Evolutionary conservation across 75 land plant species (phyloP).

Genomic region (Larix kaempferi): DNA sequence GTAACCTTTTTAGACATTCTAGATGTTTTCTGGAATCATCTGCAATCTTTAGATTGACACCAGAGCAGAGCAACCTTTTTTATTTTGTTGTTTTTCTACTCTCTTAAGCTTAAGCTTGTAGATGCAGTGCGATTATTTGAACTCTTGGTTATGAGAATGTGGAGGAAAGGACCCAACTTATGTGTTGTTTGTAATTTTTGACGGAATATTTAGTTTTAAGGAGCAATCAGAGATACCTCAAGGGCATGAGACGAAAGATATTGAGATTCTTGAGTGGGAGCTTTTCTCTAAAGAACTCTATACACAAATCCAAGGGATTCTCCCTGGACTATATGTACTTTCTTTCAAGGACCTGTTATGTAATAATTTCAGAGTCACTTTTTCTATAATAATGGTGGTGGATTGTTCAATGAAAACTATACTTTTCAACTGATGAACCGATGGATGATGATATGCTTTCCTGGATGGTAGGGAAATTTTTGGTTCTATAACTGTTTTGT

Average conservation of each 20-base stretch:
- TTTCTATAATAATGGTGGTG: too few species aligned
- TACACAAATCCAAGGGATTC: too few species aligned
- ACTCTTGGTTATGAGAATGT: not conserved
- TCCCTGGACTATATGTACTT: too few species aligned
- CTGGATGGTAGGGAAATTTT: too few species aligned
- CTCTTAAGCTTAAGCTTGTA: not conserved
- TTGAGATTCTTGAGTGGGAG: not conserved
- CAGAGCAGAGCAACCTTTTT: not conserved
- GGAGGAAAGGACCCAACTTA: not conserved
- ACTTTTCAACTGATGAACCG: too few species aligned
- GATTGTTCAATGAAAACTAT: too few species aligned
- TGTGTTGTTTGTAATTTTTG: not conserved
- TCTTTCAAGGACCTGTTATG: too few species aligned
- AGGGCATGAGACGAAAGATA: not conserved
- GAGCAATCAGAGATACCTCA: not conserved
- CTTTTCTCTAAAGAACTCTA: not conserved
- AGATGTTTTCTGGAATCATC: slow-evolving; percentile 38
- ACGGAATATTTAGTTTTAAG: not conserved
- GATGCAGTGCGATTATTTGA: not conserved
- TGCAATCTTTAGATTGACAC: slow-evolving; percentile 19
- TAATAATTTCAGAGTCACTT: too few species aligned
- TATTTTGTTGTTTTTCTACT: not conserved
- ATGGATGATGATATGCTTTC: too few species aligned
- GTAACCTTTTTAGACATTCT: slow-evolving; percentile 65
- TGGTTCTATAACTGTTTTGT: too few species aligned